A percentile compares a stretch with the other conserved stretches of the same genome.
Evolutionary conservation across 192 early-diverging fungal species (phyloP).

Genomic region (Tieghemiomyces parasiticus): DNA sequence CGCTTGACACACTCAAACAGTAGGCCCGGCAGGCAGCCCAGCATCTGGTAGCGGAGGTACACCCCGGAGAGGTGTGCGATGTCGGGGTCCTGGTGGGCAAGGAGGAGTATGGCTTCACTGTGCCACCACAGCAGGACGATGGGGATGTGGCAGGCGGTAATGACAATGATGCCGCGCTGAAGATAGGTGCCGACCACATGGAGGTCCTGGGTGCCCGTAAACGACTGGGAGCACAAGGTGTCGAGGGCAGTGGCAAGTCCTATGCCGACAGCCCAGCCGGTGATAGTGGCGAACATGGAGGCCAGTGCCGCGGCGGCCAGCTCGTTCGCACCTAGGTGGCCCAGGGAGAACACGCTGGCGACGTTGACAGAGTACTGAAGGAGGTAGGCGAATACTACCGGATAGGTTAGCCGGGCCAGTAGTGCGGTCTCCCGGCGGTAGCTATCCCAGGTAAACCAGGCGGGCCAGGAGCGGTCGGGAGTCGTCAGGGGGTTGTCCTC

Average conservation of each 20-base stretch:
- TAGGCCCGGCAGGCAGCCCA: constrained; percentile 62
- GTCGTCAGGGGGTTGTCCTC: no score
- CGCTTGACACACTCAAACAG: constrained; percentile 74
- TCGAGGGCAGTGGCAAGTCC: constrained; percentile 61
- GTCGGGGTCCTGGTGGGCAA: constrained; percentile 56
- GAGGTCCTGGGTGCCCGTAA: constrained; percentile 45
- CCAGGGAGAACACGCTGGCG: constrained; percentile 43
- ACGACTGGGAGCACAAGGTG: constrained; percentile 59
- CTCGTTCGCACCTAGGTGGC: constrained; percentile 41
- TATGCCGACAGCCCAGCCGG: constrained; percentile 46
- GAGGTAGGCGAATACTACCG: constrained; percentile 42
- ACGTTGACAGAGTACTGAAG: constrained; percentile 52
- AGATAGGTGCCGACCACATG: constrained; percentile 56
- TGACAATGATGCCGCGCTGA: constrained; percentile 67
- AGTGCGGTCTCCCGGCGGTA: background rate
- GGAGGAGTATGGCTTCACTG: constrained; percentile 48
- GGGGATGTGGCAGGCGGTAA: constrained; percentile 48
- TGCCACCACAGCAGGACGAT: constrained; percentile 56
- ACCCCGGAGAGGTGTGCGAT: constrained; percentile 49
- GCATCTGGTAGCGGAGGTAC: constrained; percentile 51
- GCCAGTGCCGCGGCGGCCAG: constrained; percentile 54
- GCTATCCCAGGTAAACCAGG: background rate
- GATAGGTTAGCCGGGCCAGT: constrained; percentile 12
- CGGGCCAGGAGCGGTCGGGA: background rate
- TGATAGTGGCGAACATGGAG: constrained; percentile 55